Conservation (phyloP, 192 early-diverging fungal species). For the Coemansia sp. region DNA sequence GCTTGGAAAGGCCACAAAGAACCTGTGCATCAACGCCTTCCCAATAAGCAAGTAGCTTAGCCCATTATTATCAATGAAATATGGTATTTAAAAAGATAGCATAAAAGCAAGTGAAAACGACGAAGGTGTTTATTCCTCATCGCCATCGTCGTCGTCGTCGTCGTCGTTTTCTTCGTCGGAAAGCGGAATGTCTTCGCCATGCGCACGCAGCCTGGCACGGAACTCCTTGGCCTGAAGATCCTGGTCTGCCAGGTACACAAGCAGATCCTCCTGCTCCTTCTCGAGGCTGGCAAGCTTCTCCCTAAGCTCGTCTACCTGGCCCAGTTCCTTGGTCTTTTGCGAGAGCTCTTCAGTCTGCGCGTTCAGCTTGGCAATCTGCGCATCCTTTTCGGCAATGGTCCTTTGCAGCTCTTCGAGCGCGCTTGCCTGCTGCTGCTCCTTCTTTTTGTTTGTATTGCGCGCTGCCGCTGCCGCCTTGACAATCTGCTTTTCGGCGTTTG, state of each 20-base stretch:
- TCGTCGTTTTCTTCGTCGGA: conserved; percentile 61
- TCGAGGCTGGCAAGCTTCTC: conserved; percentile 47
- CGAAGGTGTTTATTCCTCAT: conserved; percentile 7
- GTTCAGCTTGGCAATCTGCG: conserved; percentile 39
- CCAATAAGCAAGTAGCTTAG: conserved; percentile 10
- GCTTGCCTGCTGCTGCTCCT: conserved; percentile 48
- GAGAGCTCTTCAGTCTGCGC: conserved; percentile 65
- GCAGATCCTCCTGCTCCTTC: conserved; percentile 80
- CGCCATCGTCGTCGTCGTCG: conserved; percentile 51
- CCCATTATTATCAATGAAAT: too few species aligned
- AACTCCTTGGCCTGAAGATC: conserved; percentile 63
- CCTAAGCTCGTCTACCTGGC: conserved; percentile 31
- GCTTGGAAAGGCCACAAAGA: conserved; percentile 31
- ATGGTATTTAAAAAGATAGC: too few species aligned
- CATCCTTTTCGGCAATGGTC: conserved; percentile 38
- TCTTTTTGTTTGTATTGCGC: conserved; percentile 51
- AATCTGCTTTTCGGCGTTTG: conserved; percentile 46
- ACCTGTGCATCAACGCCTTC: conserved; percentile 20
- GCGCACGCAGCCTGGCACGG: conserved; percentile 52
- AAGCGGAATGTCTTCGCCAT: conserved; percentile 53
- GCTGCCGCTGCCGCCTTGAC: conserved; percentile 48
- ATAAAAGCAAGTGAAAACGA: conserved; percentile 4
- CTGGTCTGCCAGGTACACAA: conserved; percentile 81
- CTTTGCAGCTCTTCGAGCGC: conserved; percentile 21
- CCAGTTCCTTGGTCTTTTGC: conserved; percentile 20